Evolutionary conservation across 2,329 filamentous ascomycete species (phyloP), one percentile per base, ranked within the genome.

Genomic region (Stagonosporopsis chrysanthemi): DNA sequence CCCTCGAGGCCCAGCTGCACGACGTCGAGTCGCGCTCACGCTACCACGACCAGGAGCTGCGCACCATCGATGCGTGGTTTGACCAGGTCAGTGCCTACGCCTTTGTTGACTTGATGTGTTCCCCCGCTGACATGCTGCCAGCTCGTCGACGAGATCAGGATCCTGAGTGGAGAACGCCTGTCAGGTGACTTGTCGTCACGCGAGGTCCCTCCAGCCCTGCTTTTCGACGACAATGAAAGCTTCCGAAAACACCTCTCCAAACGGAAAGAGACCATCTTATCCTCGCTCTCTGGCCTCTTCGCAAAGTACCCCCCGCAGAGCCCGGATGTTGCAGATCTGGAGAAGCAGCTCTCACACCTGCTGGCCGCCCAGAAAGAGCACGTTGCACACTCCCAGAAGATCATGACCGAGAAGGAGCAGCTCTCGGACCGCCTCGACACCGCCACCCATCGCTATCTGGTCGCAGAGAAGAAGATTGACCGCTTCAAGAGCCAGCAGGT

Each of bases 391-490:
- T 78, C 96, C 47, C 91, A 96, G 64, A 86, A 88, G 51, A 80
- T 93, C 12, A 83, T 87, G 45, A 82, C 85, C 6, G 92, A 97
- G 69, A 96, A 95, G 69, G 90, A 96, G 51, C 88, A 91, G 66
- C 82, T 97, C 3, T 91, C 91, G 43, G 90, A 95, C 69, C 90
- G 94, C 61, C 82, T 98, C 19, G 94, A 98, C 72, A 89, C 87
- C 31, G 95, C 94, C 15, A 96, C 92, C 5, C 82, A 96, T 57
- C 87, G 95, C 63, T 98, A 96, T 71, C 91, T 98, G 81, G 91
- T 96, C 66, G 95, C 95, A 0, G 95, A 99, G 75, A 96, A 96
- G 80, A 95, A 92, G 74, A 82, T 98, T 49, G 95, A 99, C 74
- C 87, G 95, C 40, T 86, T 90, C 23, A 94, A 91, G 77, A 99